These are phyloP conservation scores for Fusarium brachygibbosum DNA, from an alignment of 2,329 filamentous ascomycete genomes.

Conservation along the genomic window DNA sequence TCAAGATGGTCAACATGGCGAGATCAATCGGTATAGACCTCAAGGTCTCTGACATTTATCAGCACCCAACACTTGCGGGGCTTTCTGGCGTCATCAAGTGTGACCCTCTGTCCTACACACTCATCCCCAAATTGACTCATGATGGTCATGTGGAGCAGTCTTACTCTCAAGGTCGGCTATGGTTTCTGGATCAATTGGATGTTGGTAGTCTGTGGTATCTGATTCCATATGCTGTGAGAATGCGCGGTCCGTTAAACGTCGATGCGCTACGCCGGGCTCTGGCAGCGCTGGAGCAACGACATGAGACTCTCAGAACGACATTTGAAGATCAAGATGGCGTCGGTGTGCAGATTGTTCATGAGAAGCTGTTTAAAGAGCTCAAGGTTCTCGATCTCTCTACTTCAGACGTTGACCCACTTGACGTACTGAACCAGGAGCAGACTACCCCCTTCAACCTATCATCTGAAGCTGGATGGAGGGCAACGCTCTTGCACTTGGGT, in stretches of 20 bases:
- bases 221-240: slow-evolving; percentile 3
- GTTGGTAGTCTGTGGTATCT: slow-evolving; percentile 14
- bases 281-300: background rate
- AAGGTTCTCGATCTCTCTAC: background rate
- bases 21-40: background rate
- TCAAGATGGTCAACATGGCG: slow-evolving; percentile 25
- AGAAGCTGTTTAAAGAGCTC: background rate
- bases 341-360: slow-evolving; percentile 1
- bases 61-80: background rate
- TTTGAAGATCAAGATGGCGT: slow-evolving; percentile 8
- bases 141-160: slow-evolving; percentile 14
- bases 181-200: slow-evolving; percentile 24
- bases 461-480: slow-evolving; percentile 43
- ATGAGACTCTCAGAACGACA: slow-evolving; percentile 6
- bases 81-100: background rate
- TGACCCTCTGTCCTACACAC: background rate
- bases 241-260: background rate
- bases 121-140: background rate
- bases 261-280: background rate
- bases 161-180: slow-evolving; percentile 11
- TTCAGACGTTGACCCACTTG: background rate
- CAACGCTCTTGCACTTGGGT: slow-evolving; percentile 19
- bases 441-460: slow-evolving; percentile 41
- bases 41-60: slow-evolving; percentile 13
- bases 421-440: background rate